phyloP scores from a whole-genome alignment of 2,329 filamentous ascomycete species.

The Hymenoscyphus infarciens region DNA sequence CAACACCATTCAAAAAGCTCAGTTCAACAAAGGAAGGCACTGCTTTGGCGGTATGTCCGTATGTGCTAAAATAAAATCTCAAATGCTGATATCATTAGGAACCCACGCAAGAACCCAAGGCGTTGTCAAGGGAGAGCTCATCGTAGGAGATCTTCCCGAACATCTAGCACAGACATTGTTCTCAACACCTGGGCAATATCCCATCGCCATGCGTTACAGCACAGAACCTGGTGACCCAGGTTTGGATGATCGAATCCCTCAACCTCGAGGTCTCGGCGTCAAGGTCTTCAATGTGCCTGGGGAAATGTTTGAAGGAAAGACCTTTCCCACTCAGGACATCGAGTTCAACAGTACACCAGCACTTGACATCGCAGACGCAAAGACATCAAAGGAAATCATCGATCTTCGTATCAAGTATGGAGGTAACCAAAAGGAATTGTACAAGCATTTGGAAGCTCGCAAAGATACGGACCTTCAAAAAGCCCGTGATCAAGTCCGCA shows the following conservation, averaged over 20 bases:
- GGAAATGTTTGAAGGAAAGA: constrained; percentile 40
- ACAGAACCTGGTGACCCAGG: constrained; percentile 39
- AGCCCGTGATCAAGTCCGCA: constrained; percentile 38
- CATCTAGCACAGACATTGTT: constrained; percentile 44
- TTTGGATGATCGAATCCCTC: constrained; percentile 41
- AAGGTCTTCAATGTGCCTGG: constrained; percentile 48
- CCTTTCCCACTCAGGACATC: constrained; percentile 39
- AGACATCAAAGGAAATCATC: constrained; percentile 44
- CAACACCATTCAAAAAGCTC: constrained; percentile 34
- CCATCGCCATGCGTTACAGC: constrained; percentile 38
- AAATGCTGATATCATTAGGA: constrained; percentile 23
- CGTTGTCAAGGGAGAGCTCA: constrained; percentile 45
- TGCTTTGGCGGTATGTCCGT: constrained; percentile 30
- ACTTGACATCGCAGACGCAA: constrained; percentile 45
- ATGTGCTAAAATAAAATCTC: not conserved
- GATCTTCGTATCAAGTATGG: constrained; percentile 40
- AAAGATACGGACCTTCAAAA: constrained; percentile 40
- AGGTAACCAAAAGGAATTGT: constrained; percentile 38
- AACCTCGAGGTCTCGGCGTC: constrained; percentile 46
- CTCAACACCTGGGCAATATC: constrained; percentile 32
- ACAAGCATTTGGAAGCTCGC: constrained; percentile 40
- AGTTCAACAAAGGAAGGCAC: constrained; percentile 42
- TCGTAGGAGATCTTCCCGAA: constrained; percentile 40
- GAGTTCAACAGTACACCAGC: constrained; percentile 47
- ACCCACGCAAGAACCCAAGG: constrained; percentile 47